A percentile compares a stretch with the other conserved stretches of the same genome.
These are phyloP conservation scores for Omphalea diandra DNA, from an alignment of 441 rosid species.

Conservation along the genomic window DNA sequence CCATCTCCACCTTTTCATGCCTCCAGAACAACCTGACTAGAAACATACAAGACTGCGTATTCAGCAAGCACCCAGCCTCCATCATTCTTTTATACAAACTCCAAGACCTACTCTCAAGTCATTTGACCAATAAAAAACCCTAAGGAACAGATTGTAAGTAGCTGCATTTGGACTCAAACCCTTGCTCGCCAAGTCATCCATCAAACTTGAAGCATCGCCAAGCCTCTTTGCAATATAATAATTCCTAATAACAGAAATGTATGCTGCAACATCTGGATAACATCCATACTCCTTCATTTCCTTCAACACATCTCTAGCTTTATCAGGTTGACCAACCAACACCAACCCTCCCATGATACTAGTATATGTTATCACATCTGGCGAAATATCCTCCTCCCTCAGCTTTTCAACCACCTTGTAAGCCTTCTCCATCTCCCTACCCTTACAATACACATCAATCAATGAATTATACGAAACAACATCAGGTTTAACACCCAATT, in stretches of 20 bases:
- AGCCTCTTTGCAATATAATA: conserved; percentile 84
- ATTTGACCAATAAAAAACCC: conserved; percentile 64
- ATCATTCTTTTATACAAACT: conserved; percentile 64
- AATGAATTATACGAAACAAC: conserved; percentile 73
- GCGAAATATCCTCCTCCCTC: conserved; percentile 56
- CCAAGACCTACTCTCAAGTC: conserved; percentile 60
- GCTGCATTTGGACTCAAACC: conserved; percentile 74
- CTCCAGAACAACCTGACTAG: conserved; percentile 63
- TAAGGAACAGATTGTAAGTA: conserved; percentile 77
- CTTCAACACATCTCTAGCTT: conserved; percentile 65
- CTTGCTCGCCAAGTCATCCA: conserved; percentile 68
- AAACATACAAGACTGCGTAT: conserved; percentile 85
- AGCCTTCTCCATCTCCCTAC: conserved; percentile 65
- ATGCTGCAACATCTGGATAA: conserved; percentile 80
- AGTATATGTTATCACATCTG: conserved; percentile 78
- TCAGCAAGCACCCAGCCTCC: conserved; percentile 64
- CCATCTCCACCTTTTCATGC: conserved; percentile 77
- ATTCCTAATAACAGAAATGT: conserved; percentile 80
- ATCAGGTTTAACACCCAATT: conserved; percentile 67
- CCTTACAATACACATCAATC: conserved; percentile 83
- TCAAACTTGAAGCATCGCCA: conserved; percentile 55
- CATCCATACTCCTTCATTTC: conserved; percentile 86
- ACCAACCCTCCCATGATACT: conserved; percentile 80
- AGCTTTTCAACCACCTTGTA: conserved; percentile 56
- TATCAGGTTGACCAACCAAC: conserved; percentile 87